phyloP scores from a whole-genome alignment of 495 filamentous ascomycete species.

The Neurospora pannonica region DNA sequence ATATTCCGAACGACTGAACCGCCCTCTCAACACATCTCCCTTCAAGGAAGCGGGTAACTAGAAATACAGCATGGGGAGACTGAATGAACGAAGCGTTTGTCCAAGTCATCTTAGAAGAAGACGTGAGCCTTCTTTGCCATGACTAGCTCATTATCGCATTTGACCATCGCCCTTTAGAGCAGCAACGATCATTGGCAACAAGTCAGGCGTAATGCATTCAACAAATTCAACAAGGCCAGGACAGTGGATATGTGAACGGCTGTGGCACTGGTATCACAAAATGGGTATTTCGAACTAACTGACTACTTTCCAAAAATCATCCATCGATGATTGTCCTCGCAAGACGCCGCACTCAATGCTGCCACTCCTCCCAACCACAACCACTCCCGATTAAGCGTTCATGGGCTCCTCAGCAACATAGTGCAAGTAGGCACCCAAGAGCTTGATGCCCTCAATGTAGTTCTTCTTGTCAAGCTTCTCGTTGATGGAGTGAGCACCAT shows the following conservation, averaged over 20 bases:
- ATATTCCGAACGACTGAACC: background rate
- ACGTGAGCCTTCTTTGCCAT: no score
- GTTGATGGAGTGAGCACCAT: constrained; percentile 94
- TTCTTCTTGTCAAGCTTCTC: constrained; percentile 96
- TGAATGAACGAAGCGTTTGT: background rate
- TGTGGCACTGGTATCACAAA: background rate
- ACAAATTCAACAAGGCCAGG: background rate
- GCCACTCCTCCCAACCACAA: background rate
- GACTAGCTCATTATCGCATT: background rate
- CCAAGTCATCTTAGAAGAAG: background rate
- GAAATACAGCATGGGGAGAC: background rate
- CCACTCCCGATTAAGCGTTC: constrained; percentile 12
- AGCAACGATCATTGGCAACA: background rate
- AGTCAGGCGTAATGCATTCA: background rate
- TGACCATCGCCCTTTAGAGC: background rate
- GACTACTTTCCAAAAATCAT: background rate
- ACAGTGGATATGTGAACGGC: background rate
- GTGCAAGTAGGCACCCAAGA: constrained; percentile 91
- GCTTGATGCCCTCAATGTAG: constrained; percentile 97
- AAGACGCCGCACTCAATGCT: background rate
- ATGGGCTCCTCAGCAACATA: constrained; percentile 87
- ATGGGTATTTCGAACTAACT: background rate
- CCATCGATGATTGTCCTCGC: background rate
- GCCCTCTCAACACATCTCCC: background rate
- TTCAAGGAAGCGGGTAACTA: background rate